phyloP scores from a whole-genome alignment of 495 filamentous ascomycete species.

The Trichoderma orchidacearum region DNA sequence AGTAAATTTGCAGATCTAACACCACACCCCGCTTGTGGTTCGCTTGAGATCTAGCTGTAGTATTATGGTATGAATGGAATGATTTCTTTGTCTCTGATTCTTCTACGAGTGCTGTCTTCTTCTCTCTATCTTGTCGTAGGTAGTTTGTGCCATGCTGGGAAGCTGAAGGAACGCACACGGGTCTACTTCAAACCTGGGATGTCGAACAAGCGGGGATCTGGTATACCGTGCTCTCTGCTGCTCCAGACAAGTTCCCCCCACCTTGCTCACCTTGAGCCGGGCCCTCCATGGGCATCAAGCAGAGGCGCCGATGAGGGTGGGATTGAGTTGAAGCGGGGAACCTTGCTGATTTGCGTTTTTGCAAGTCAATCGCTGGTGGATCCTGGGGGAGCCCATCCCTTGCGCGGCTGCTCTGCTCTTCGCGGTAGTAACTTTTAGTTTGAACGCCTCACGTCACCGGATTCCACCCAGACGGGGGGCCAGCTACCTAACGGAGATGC shows the following conservation, averaged over 20 bases:
- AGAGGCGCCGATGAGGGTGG: not conserved
- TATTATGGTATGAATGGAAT: slow-evolving; percentile 1
- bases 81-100: not conserved
- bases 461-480: not conserved
- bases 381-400: not conserved
- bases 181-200: not conserved
- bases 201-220: not conserved
- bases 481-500: not conserved
- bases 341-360: not conserved
- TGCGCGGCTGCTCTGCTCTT: no score
- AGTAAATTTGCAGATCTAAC: not conserved
- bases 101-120: not conserved
- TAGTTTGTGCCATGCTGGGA: not conserved
- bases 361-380: not conserved
- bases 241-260: not conserved
- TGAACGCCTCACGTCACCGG: not conserved
- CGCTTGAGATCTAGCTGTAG: not conserved
- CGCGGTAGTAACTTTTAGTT: no score
- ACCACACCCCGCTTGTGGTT: not conserved
- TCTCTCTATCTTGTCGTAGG: not conserved
- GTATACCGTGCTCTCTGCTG: no score
- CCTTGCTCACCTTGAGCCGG: not conserved
- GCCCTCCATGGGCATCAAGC: not conserved
- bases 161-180: not conserved
- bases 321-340: not conserved